Evolutionary conservation across 129 eudicot species (phyloP).

Genomic region (Chrysanthemum makinoi): DNA sequence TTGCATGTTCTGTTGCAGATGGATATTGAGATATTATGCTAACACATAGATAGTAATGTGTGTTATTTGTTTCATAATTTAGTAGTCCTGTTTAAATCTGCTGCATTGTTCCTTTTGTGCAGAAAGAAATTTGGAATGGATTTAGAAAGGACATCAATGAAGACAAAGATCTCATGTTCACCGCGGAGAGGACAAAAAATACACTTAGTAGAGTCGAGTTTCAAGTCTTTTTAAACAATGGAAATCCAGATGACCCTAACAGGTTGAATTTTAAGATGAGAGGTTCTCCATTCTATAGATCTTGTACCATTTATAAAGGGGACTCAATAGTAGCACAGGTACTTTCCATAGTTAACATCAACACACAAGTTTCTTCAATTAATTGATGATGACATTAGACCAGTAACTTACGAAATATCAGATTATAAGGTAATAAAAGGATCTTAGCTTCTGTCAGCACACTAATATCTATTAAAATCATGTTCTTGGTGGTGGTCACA

Average conservation of each 20-base stretch:
- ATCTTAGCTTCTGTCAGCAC: not conserved
- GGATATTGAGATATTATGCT: too few species aligned
- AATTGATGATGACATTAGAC: not conserved
- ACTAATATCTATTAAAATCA: not conserved
- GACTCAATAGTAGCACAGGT: slow-evolving; percentile 82
- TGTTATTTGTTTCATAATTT: too few species aligned
- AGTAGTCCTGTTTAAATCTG: not conserved
- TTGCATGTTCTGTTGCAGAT: too few species aligned
- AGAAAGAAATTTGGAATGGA: slow-evolving; percentile 72
- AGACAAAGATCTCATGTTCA: slow-evolving; percentile 49
- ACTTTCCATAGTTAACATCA: not conserved
- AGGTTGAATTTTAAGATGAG: slow-evolving; percentile 50
- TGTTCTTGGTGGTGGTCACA: not conserved
- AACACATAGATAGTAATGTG: too few species aligned
- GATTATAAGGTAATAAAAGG: not conserved
- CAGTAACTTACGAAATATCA: not conserved
- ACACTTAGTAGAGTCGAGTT: slow-evolving; percentile 48
- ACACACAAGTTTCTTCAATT: not conserved
- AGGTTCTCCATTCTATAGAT: slow-evolving; percentile 71
- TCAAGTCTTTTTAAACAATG: slow-evolving; percentile 33
- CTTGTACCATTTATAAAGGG: slow-evolving; percentile 78
- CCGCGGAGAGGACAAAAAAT: slow-evolving; percentile 48
- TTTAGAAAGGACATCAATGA: slow-evolving; percentile 37
- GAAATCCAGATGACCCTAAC: slow-evolving; percentile 23
- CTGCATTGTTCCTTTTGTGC: slow-evolving; percentile 17